These are phyloP conservation scores for Mycosphaerelloides madeirae DNA, from an alignment of 2,329 filamentous ascomycete species.

Conservation along the genomic window DNA sequence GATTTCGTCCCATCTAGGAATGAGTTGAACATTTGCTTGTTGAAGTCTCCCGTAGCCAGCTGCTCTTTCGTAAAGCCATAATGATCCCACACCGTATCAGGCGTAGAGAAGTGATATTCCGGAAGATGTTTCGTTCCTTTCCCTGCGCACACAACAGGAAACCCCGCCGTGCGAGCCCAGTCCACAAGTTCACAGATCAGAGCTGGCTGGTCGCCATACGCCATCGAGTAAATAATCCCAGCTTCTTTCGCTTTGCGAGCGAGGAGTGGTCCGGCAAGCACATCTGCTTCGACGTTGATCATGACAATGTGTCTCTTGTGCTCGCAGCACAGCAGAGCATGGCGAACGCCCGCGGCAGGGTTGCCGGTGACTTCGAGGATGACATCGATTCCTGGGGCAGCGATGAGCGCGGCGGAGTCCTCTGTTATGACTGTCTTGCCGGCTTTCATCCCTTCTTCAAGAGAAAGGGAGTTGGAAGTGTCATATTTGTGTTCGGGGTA, in stretches of 20 bases:
- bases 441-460: conserved; percentile 39
- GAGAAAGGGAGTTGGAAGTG: conserved; percentile 29
- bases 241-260: conserved; percentile 41
- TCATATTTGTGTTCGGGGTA: conserved; percentile 40
- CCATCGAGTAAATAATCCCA: conserved; percentile 47
- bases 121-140: conserved; percentile 47
- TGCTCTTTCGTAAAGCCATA: conserved; percentile 46
- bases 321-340: conserved; percentile 43
- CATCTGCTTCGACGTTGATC: conserved; percentile 46
- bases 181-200: conserved; percentile 43
- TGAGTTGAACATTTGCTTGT: conserved; percentile 48
- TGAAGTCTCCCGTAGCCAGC: conserved; percentile 41
- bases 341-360: conserved; percentile 41
- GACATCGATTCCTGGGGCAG: conserved; percentile 42
- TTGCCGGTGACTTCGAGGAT: conserved; percentile 44
- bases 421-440: conserved; percentile 43
- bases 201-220: conserved; percentile 44
- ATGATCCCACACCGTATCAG: conserved; percentile 45
- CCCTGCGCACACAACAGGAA: conserved; percentile 43
- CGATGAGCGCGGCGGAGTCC: conserved; percentile 40
- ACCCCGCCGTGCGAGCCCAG: conserved; percentile 43
- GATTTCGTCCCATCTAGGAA: conserved; percentile 48
- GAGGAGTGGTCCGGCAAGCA: conserved; percentile 41
- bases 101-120: conserved; percentile 44
- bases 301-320: conserved; percentile 48